Evolutionary conservation across 202 grass and related monocot genomes (phyloP).

Genomic region (Panicum virgatum): DNA sequence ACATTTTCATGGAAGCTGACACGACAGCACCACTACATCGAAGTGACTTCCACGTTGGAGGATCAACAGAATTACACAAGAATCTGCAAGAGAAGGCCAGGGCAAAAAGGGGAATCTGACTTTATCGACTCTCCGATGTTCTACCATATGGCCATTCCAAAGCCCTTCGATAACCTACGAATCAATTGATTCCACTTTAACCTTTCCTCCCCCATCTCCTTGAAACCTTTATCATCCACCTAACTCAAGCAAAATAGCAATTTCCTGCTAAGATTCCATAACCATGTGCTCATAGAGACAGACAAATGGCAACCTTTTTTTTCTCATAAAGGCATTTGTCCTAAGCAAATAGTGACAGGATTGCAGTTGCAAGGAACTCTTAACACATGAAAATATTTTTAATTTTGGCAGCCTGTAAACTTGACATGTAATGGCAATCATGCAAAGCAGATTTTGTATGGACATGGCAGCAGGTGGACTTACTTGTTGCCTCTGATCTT

Average conservation of each 20-base stretch:
- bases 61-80: constrained; percentile 37
- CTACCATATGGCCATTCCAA: constrained; percentile 38
- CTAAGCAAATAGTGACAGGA: constrained; percentile 12
- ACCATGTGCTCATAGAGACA: constrained; percentile 44
- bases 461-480: constrained; percentile 35
- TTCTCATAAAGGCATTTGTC: constrained; percentile 12
- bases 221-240: constrained; percentile 43
- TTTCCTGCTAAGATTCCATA: constrained; percentile 45
- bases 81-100: constrained; percentile 45
- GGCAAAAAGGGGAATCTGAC: constrained; percentile 24
- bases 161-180: constrained; percentile 44
- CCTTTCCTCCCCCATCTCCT: constrained; percentile 28
- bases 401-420: background rate
- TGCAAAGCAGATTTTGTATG: background rate
- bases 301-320: constrained; percentile 1
- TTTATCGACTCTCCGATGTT: constrained; percentile 38
- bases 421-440: background rate
- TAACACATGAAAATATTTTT: background rate
- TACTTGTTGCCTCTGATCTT: constrained; percentile 99
- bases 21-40: background rate
- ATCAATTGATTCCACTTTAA: constrained; percentile 42
- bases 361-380: constrained; percentile 31
- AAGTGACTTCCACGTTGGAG: constrained; percentile 28
- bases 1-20: constrained; percentile 39
- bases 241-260: constrained; percentile 39